Evolutionary conservation across 2,329 filamentous ascomycete species (phyloP), one percentile per base, ranked within the genome.

Genomic region (Rachicladosporium sp.): DNA sequence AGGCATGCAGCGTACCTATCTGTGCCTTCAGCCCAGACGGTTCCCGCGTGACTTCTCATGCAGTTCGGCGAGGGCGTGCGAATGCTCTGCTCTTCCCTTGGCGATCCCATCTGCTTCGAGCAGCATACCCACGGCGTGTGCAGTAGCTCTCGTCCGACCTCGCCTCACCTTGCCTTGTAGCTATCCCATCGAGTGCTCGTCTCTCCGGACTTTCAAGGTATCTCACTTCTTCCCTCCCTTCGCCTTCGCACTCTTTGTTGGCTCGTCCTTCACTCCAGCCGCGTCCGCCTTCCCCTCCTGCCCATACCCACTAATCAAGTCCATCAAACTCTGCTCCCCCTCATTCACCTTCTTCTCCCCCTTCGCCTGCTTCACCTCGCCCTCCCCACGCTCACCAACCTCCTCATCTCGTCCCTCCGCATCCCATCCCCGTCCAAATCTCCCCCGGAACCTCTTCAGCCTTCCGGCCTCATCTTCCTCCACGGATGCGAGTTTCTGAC

Each of bases 381-480:
- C 15, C 15, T 19, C 15, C 15, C 15, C 15, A 19, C 15, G 15
- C 15, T 19, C 15, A 19, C 15, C 15, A 19, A 19, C 15, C 15
- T 19, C 15, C 15, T 19, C 15, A 19, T 54, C 36, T 58, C 53
- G n/a, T 54, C 50, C 42, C 39, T 59, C 65, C 19, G 75, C 68
- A 65, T 98, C 91, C 71, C 84, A 98, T 8, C 77, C 78, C 43
- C 81, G 70, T 19, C 91, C 91, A 67, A 88, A 98, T 42, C 82
- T 74, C 46, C 73, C 74, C 54, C 91, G 74, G 68, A 98, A 98
- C 40, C 84, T 82, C 38, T 80, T 82, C 55, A 98, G 66, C 57
- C 82, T 77, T 11, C 91, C 91, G 3, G 91, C 89, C 71, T 96
- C 91, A 62, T 98, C 91, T 47, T 93, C 78, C 66, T 98, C 91